A percentile compares a stretch with the other conserved stretches of the same genome.
These are phyloP conservation scores for Chalciporus chontae DNA, from an alignment of 768 basidiomycete genomes.

Conservation along the genomic window DNA sequence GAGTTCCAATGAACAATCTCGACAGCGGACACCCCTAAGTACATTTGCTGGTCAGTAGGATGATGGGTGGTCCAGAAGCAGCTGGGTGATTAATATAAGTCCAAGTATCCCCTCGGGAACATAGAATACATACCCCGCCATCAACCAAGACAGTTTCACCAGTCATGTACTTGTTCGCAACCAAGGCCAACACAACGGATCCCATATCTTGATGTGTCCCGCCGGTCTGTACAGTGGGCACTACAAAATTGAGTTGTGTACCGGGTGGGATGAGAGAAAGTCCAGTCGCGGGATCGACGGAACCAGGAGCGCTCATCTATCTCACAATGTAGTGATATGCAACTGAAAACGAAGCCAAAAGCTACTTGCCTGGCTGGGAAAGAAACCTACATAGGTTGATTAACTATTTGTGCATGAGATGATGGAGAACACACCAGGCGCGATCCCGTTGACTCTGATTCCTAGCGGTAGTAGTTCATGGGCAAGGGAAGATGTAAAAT, in stretches of 20 bases:
- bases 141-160: conserved; percentile 48
- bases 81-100: conserved; percentile 18
- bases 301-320: conserved; percentile 32
- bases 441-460: conserved; percentile 47
- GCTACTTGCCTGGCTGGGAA: not conserved
- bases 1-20: too few species aligned
- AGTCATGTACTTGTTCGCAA: conserved; percentile 47
- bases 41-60: conserved; percentile 26
- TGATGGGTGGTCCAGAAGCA: conserved; percentile 36
- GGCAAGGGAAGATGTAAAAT: conserved; percentile 43
- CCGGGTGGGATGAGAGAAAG: conserved; percentile 18
- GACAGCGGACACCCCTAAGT: not conserved
- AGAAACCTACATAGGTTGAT: conserved; percentile 14
- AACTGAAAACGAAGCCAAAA: not conserved
- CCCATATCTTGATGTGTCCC: conserved; percentile 40
- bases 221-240: conserved; percentile 33
- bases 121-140: conserved; percentile 40
- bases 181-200: conserved; percentile 39
- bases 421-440: conserved; percentile 30
- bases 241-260: conserved; percentile 26
- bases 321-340: not conserved
- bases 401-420: conserved; percentile 26
- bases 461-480: conserved; percentile 47
- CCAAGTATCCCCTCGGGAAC: not conserved
- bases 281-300: conserved; percentile 23